Percentiles rank a stretch among this genome's conserved stretches.
phyloP scores from a whole-genome alignment of 1,284 basidiomycete species.

The Ganoderma sp. region DNA sequence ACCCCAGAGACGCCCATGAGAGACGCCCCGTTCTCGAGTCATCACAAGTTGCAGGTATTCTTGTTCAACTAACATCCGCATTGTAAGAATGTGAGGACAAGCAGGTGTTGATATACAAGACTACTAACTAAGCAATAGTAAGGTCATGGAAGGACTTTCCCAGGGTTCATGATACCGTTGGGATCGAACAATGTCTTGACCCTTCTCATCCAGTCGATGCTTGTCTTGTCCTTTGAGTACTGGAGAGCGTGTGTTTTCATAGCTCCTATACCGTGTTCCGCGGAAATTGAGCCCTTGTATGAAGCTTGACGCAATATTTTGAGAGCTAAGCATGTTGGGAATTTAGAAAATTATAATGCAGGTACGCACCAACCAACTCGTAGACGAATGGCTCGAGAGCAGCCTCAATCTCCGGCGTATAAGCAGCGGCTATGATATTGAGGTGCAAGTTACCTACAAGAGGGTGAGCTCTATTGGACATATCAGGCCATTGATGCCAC shows the following conservation, averaged over 20 bases:
- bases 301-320: constrained; percentile 49
- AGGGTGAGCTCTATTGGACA: constrained; percentile 19
- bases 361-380: constrained; percentile 80
- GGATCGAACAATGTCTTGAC: constrained; percentile 95
- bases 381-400: constrained; percentile 96
- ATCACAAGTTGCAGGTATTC: too few species aligned
- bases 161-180: constrained; percentile 89
- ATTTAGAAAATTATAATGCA: background rate
- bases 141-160: constrained; percentile 66
- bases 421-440: constrained; percentile 89
- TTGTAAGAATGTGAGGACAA: background rate
- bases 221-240: constrained; percentile 85
- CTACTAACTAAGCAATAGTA: constrained; percentile 8
- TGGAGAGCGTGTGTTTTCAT: constrained; percentile 94
- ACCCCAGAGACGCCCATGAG: constrained; percentile 25
- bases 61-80: background rate
- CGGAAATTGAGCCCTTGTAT: constrained; percentile 90
- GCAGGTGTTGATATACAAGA: constrained; percentile 22
- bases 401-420: constrained; percentile 83
- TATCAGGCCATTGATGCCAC: constrained; percentile 34
- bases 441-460: constrained; percentile 88
- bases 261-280: constrained; percentile 94
- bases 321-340: background rate
- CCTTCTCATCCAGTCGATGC: constrained; percentile 88
- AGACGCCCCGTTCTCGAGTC: background rate